Base-by-base conservation (phyloP, 2,329 filamentous ascomycete genomes). In the Fusarium newnesense region DNA sequence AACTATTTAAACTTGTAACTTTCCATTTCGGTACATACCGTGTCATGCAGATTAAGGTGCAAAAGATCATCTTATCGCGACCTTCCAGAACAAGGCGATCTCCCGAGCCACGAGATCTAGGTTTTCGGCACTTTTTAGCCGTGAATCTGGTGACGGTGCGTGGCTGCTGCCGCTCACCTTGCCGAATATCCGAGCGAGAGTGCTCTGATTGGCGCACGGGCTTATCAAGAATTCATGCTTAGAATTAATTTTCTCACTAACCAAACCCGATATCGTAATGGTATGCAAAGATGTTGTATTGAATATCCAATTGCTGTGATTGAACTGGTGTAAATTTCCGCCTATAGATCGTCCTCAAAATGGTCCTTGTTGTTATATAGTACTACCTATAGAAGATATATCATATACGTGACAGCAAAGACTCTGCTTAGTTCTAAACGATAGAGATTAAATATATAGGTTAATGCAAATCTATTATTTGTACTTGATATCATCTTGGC, bases 201-300 rank as follows among this genome's bases (percentile, higher is more conserved):
- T 4, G 5, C 28, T 4, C 11, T 63, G 18, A 49, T 63, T 63
- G 60, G 60, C 28, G 3, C 4, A 9, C 3, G 10, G 5, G 18
- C 60, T 60, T 63, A 60, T 60, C 60, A 26, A 63, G 8, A 4
- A 60, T 21, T 47, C 60, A 63, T 60, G 60, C 42, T 42, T 60
- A 47, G 53, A 39, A 42, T 58, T 42, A 26, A 57, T 36, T 8
- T 21, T 13, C 49, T 32, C 50, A 37, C 54, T 47, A 60, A 40
- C 6, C 2, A 28, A 47, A 19, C 42, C 18, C 36, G 34, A 46
- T 60, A n/a, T 13, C 21, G 60, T 11, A 30, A 30, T n/a, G 24
- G 13, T 16, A 47, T 63, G 16, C 7, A 40, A 1, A 8, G 1
- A n/a, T 34, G 15, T 24, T n/a, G 19, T 34, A 47, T 47, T 40